A percentile compares a stretch with the other conserved stretches of the same genome.
Conservation (phyloP, 495 filamentous ascomycete genomes). For the Chlorociboria aeruginascens region DNA sequence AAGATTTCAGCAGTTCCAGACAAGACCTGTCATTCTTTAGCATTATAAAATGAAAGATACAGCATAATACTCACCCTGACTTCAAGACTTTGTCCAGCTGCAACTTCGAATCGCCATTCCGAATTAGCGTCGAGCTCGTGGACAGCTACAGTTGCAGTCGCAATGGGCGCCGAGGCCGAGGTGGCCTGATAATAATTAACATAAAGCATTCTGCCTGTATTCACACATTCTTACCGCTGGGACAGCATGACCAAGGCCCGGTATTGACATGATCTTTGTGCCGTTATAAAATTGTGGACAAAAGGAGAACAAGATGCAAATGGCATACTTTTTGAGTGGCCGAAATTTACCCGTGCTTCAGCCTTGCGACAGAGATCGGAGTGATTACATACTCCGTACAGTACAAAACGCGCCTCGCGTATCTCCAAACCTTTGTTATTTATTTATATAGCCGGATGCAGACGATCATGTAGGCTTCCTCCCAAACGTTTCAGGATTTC, state of each 20-base stretch:
- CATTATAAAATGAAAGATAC: too few relatives aligned
- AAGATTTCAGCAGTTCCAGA: constrained; percentile 87
- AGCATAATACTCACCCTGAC: constrained; percentile 37
- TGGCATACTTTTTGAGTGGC: background rate
- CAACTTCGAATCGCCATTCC: constrained; percentile 92
- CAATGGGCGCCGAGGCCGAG: constrained; percentile 16
- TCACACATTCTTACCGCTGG: constrained; percentile 23
- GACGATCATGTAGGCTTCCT: too few relatives aligned
- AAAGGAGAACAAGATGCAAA: background rate
- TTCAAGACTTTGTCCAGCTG: constrained; percentile 48
- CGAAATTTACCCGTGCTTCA: background rate
- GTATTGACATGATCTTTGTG: constrained; percentile 29
- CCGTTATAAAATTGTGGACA: background rate
- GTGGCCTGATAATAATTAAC: constrained; percentile 15
- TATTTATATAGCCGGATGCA: too few relatives aligned
- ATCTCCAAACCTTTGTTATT: too few relatives aligned
- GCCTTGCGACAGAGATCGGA: background rate
- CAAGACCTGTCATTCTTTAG: constrained; percentile 37
- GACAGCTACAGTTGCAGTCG: constrained; percentile 12
- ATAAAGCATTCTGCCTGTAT: background rate
- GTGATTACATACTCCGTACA: too few relatives aligned
- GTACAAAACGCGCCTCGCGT: too few relatives aligned
- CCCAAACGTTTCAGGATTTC: too few relatives aligned
- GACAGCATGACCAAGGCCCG: constrained; percentile 38
- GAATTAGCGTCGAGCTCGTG: constrained; percentile 32